phyloP scores from a whole-genome alignment of 345 rosid species.

The Arabis alpina region DNA sequence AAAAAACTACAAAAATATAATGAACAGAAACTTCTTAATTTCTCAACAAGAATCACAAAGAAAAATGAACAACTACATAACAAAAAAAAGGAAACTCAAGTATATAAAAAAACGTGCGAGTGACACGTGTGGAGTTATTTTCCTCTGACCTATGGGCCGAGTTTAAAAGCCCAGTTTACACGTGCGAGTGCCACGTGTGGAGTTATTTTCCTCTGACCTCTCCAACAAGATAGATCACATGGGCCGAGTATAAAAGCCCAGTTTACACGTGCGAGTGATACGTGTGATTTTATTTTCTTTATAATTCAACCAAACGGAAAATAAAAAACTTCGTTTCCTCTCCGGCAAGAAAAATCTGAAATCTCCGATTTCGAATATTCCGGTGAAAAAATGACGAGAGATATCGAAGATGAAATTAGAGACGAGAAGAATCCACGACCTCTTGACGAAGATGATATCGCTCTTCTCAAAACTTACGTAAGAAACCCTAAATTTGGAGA shows the following conservation, averaged over 20 bases:
- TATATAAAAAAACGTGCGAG: too few relatives aligned
- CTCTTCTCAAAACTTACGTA: constrained; percentile 94
- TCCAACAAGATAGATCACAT: constrained; percentile 16
- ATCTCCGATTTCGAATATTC: constrained; percentile 21
- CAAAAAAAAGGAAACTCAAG: too few relatives aligned
- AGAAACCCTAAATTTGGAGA: constrained; percentile 24
- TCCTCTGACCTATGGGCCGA: too few relatives aligned
- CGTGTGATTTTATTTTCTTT: neutral
- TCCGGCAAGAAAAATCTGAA: constrained; percentile 15
- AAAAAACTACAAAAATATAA: neutral
- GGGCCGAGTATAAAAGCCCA: constrained; percentile 30
- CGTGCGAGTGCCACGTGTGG: too few relatives aligned
- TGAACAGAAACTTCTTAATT: neutral
- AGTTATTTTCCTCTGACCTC: constrained; percentile 9
- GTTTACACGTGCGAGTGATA: neutral
- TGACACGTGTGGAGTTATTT: too few relatives aligned
- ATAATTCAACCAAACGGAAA: neutral
- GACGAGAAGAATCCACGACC: constrained; percentile 94
- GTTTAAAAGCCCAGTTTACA: too few relatives aligned
- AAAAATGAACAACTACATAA: neutral
- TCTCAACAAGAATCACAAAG: neutral
- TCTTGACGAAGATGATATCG: constrained; percentile 90
- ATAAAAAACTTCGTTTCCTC: constrained; percentile 27
- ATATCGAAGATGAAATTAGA: constrained; percentile 62
- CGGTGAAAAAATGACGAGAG: constrained; percentile 44